A percentile compares a stretch with the other conserved stretches of the same genome.
These are phyloP conservation scores for Beta lomatogona DNA, from an alignment of 179 eudicot species.

Conservation along the genomic window DNA sequence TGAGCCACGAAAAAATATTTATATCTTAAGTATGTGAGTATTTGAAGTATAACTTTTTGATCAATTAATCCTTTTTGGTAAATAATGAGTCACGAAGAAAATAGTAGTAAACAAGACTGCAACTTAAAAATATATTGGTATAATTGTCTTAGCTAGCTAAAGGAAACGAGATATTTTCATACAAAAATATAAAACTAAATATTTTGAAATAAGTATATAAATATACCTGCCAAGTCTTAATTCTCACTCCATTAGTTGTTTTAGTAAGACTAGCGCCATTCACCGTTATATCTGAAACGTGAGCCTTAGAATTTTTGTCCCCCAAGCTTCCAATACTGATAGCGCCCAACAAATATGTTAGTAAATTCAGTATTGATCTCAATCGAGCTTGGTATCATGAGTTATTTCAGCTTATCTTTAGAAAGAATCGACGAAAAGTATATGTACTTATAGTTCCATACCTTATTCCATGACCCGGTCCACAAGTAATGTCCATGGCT, in stretches of 20 bases:
- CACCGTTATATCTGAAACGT: conserved; percentile 54
- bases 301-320: conserved; percentile 34
- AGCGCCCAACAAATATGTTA: neutral
- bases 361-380: too few relatives aligned
- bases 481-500: conserved; percentile 49
- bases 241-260: conserved; percentile 57
- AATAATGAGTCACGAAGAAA: too few relatives aligned
- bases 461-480: conserved; percentile 95
- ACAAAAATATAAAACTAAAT: neutral
- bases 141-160: neutral
- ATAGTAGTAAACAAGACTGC: too few relatives aligned
- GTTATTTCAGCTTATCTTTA: too few relatives aligned
- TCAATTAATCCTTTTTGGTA: too few relatives aligned
- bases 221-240: conserved; percentile 62
- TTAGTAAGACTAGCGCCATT: conserved; percentile 41
- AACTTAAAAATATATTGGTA: too few relatives aligned
- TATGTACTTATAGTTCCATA: conserved; percentile 3
- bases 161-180: neutral
- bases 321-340: conserved; percentile 67
- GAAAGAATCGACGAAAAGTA: too few relatives aligned
- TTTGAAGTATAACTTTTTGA: too few relatives aligned
- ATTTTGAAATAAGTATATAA: too few relatives aligned
- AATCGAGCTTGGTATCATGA: too few relatives aligned
- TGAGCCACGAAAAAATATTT: too few relatives aligned
- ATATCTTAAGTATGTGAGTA: too few relatives aligned